Conservation (phyloP, 805 yeast species). For the Kazachstania martiniae region DNA sequence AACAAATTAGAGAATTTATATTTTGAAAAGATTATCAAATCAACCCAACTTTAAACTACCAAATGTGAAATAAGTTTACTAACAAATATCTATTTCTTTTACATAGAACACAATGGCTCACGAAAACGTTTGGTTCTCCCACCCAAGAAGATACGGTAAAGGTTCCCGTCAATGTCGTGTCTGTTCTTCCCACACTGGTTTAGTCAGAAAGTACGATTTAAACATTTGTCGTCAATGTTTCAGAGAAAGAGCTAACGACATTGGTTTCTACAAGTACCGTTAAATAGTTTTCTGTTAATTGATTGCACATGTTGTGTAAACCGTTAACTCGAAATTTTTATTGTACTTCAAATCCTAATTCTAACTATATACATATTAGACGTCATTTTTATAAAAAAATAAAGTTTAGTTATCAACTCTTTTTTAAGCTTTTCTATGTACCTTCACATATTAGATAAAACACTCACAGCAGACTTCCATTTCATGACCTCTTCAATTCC, state of each 20-base stretch:
- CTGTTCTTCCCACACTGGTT: conserved; percentile 97
- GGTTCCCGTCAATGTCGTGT: conserved; percentile 99
- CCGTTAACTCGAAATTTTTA: no score
- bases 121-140: conserved; percentile 99
- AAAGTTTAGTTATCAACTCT: no score
- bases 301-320: neutral
- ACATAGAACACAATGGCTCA: conserved; percentile 78
- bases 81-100: conserved; percentile 1
- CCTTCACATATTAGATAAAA: no score
- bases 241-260: conserved; percentile 99
- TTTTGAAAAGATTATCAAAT: no score
- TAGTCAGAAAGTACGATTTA: conserved; percentile 99
- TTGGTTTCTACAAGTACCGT: conserved; percentile 98
- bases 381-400: no score
- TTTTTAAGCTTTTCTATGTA: no score
- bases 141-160: conserved; percentile 99
- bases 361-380: neutral
- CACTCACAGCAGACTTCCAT: no score
- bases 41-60: neutral
- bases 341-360: no score
- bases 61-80: conserved; percentile 2
- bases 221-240: conserved; percentile 99
- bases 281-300: conserved; percentile 34
- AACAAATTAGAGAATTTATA: no score
- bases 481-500: no score